Percentiles rank a stretch among this genome's conserved stretches.
Conservation (phyloP, 129 eudicot genomes). For the Sambucus nigra region DNA sequence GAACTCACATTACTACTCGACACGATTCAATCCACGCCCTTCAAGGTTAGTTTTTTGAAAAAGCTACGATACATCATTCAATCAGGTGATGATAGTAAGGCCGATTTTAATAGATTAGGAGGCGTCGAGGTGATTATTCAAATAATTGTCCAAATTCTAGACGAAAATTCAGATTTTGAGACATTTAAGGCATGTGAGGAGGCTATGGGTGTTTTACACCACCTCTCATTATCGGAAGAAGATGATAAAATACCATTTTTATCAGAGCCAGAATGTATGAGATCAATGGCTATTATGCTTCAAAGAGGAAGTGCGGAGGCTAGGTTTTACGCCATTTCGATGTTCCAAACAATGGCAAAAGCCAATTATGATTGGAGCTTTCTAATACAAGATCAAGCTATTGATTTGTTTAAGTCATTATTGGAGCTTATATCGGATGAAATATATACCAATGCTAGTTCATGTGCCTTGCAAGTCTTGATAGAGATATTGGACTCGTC, state of each 20-base stretch:
- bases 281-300: constrained; percentile 50
- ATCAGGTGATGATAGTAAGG: constrained; percentile 34
- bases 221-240: constrained; percentile 27
- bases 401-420: constrained; percentile 61
- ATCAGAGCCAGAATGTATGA: constrained; percentile 50
- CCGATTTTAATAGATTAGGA: constrained; percentile 43
- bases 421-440: constrained; percentile 64
- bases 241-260: constrained; percentile 33
- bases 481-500: constrained; percentile 42
- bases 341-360: constrained; percentile 37
- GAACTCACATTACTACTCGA: constrained; percentile 43
- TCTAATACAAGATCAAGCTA: constrained; percentile 47
- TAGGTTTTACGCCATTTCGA: constrained; percentile 46
- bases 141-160: constrained; percentile 40
- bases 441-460: constrained; percentile 50
- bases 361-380: constrained; percentile 36
- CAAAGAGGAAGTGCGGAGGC: constrained; percentile 68
- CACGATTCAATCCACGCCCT: constrained; percentile 50
- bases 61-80: constrained; percentile 43
- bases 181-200: constrained; percentile 72
- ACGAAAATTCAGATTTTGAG: constrained; percentile 54
- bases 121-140: constrained; percentile 53
- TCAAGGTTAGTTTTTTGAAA: constrained; percentile 51
- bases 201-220: constrained; percentile 52
- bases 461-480: constrained; percentile 48